A percentile compares a stretch with the other conserved stretches of the same genome.
phyloP scores from a whole-genome alignment of 768 basidiomycete species.

The Collybiopsis luxurians region DNA sequence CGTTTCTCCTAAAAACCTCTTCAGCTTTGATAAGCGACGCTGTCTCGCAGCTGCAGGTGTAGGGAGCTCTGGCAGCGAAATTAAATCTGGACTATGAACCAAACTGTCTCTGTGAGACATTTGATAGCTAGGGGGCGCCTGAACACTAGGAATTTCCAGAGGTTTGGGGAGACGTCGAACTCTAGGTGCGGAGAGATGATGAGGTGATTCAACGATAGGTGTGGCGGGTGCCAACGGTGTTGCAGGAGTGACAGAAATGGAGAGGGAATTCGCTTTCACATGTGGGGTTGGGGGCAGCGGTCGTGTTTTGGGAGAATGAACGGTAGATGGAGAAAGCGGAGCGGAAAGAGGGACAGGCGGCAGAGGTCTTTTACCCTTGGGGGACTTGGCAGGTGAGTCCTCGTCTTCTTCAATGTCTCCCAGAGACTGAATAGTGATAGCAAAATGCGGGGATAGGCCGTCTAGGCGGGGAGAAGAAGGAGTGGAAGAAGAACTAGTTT shows the following conservation, averaged over 20 bases:
- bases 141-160: conserved; percentile 6
- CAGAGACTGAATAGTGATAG: not conserved
- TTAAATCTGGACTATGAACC: not conserved
- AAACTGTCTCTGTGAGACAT: not conserved
- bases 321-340: not conserved
- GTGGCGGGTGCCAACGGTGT: not conserved
- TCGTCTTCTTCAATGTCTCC: not conserved
- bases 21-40: conserved; percentile 27
- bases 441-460: not conserved
- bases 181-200: not conserved
- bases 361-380: not conserved
- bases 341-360: not conserved
- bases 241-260: not conserved
- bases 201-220: not conserved
- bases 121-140: not conserved
- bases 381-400: not conserved
- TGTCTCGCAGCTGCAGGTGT: conserved; percentile 25
- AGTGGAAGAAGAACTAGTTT: not conserved
- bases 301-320: not conserved
- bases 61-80: not conserved
- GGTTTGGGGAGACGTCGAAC: conserved; percentile 2
- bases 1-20: conserved; percentile 29
- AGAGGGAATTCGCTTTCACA: not conserved
- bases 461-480: conserved; percentile 1
- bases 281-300: conserved; percentile 2